Evolutionary conservation across 768 basidiomycete genomes (phyloP).

Genomic region (Leccinum obscurum): DNA sequence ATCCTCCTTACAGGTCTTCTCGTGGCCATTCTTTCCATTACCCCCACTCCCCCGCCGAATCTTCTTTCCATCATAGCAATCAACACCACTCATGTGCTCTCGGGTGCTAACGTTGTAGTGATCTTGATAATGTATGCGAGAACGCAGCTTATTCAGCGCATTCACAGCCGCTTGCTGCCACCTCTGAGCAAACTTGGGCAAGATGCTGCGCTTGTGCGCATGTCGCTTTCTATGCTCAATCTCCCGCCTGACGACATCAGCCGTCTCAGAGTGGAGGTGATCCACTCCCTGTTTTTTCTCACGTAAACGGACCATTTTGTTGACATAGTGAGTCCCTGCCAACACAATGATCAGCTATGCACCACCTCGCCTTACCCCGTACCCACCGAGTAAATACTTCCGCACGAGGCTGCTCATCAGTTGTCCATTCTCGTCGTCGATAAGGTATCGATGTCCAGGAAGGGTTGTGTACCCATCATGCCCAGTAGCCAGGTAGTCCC

Average conservation of each 20-base stretch:
- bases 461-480: conserved; percentile 81
- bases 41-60: conserved; percentile 38
- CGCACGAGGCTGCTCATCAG: conserved; percentile 78
- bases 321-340: conserved; percentile 73
- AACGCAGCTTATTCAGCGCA: conserved; percentile 47
- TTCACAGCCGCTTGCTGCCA: conserved; percentile 50
- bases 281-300: conserved; percentile 29
- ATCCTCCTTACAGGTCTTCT: conserved; percentile 40
- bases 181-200: conserved; percentile 35
- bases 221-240: conserved; percentile 39
- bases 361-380: not conserved
- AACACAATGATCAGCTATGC: conserved; percentile 12
- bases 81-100: conserved; percentile 80
- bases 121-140: conserved; percentile 54
- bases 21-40: conserved; percentile 11
- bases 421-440: conserved; percentile 83
- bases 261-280: conserved; percentile 46
- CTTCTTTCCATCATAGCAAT: conserved; percentile 65
- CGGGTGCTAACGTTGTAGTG: conserved; percentile 58
- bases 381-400: conserved; percentile 77
- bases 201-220: conserved; percentile 18
- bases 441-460: conserved; percentile 61
- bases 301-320: conserved; percentile 50
- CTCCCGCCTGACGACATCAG: conserved; percentile 48
- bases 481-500: conserved; percentile 82